phyloP scores from a whole-genome alignment of 176 grass and related monocot species.

The Carex cristatella region DNA sequence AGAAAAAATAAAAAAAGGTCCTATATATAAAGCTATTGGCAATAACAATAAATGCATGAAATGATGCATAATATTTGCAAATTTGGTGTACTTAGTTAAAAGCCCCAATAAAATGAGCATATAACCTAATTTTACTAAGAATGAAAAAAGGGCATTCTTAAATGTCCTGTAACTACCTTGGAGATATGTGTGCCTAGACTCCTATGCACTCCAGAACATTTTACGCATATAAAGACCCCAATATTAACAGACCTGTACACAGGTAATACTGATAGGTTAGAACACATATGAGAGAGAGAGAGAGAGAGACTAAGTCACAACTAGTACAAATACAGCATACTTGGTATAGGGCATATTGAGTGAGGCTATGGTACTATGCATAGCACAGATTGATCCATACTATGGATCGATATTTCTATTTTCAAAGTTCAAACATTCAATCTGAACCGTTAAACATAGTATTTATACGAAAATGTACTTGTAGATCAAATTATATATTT shows the following conservation, averaged over 20 bases:
- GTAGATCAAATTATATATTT: too few species aligned
- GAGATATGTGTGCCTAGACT: constrained; percentile 72
- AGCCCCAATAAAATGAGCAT: background rate
- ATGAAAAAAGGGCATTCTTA: background rate
- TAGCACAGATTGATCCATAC: too few species aligned
- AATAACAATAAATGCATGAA: background rate
- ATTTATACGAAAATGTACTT: too few species aligned
- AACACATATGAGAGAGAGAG: background rate
- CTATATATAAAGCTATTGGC: background rate
- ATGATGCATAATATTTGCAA: background rate
- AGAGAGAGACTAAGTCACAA: background rate
- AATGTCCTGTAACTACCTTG: constrained; percentile 36
- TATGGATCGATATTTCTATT: too few species aligned
- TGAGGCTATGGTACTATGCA: too few species aligned
- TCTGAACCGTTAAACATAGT: too few species aligned
- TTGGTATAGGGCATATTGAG: background rate
- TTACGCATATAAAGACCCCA: constrained; percentile 72
- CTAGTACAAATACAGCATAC: background rate
- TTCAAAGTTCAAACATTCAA: too few species aligned
- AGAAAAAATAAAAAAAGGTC: background rate
- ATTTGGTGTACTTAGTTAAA: background rate
- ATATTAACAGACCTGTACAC: constrained; percentile 58
- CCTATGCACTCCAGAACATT: constrained; percentile 70
- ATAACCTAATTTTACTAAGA: background rate
- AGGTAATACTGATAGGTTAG: background rate